A percentile compares a stretch with the other conserved stretches of the same genome.
These are phyloP conservation scores for Monosporozyma unispora DNA, from an alignment of 805 yeast species.

Conservation along the genomic window DNA sequence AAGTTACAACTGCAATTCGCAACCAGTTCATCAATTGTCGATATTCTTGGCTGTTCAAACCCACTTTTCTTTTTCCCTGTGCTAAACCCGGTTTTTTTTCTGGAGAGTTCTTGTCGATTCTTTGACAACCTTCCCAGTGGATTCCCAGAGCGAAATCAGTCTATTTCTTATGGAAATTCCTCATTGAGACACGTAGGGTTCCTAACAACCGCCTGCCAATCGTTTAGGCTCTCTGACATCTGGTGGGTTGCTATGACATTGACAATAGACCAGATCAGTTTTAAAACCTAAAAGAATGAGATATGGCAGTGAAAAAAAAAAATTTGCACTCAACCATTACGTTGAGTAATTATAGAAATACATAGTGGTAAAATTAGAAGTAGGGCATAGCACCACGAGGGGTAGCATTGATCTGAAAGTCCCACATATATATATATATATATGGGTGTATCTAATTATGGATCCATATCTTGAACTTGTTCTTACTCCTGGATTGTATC, in stretches of 20 bases:
- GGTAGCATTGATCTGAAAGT: no score
- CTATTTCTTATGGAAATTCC: no score
- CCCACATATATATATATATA: neutral
- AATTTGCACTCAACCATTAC: neutral
- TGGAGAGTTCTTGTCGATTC: neutral
- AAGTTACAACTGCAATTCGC: no score
- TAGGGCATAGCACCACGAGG: neutral
- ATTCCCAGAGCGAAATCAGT: neutral
- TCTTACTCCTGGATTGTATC: no score
- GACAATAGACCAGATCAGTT: neutral
- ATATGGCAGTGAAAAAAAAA: no score
- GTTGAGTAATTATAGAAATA: no score
- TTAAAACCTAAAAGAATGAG: neutral
- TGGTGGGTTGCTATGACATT: neutral
- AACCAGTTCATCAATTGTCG: no score
- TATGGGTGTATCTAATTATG: neutral
- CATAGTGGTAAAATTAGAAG: neutral
- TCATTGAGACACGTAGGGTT: no score
- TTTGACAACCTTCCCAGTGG: neutral
- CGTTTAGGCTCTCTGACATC: neutral
- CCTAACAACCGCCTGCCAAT: neutral
- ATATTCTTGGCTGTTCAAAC: no score
- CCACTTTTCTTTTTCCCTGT: neutral
- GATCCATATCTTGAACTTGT: neutral
- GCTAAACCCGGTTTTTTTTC: neutral